Base-by-base conservation (phyloP, 345 rosid species). In the Pelargonium nanum region DNA sequence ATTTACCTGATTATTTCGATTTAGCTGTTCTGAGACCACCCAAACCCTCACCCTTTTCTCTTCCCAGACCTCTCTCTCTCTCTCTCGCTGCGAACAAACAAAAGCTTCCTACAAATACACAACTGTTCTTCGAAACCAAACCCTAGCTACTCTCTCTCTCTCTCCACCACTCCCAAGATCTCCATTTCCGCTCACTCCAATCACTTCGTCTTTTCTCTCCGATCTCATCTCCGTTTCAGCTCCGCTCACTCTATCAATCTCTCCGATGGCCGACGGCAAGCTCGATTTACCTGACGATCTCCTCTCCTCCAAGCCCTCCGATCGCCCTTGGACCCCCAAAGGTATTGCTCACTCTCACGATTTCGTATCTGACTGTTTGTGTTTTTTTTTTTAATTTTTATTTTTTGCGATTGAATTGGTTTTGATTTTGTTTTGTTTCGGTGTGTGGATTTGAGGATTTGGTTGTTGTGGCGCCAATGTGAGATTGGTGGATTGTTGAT, bases 281-380 rank as follows among this genome's bases (percentile, higher is more conserved):
- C 69, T 83, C 78, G 85, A 89, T 83, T 89, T 87, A 32, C 91
- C 85, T 10, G 92, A 85, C 72, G 94, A 84, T 83, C 85, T 89
- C 70, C 78, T 84, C 69, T 56, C 81, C 20, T 77, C 86, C 26
- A 83, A 84, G 54, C 75, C 79, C 5, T 78, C 83, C 44, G 86
- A 83, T 81, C 89, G 81, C 55, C 71, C 78, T 2, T 60, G 68
- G 68, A 60, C 69, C 32, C 67, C 75, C 57, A 83, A 80, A 79
- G 83, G 95, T 85, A 70, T 72, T 66, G 45, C 45, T 10, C 51
- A 10, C n/a, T 60, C 13, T 54, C 58, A 3, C 24, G 19, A 28
- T 16, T 22, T 34, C n/a, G 1, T 13, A n/a, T 0, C 56, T 12
- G 10, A 24, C 44, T 30, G 19, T 22, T 26, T 9, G 26, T 20